Percentiles rank a stretch among this genome's conserved stretches.
Conservation (phyloP, 176 grass and related monocot species). For the Hordeum marinum region DNA sequence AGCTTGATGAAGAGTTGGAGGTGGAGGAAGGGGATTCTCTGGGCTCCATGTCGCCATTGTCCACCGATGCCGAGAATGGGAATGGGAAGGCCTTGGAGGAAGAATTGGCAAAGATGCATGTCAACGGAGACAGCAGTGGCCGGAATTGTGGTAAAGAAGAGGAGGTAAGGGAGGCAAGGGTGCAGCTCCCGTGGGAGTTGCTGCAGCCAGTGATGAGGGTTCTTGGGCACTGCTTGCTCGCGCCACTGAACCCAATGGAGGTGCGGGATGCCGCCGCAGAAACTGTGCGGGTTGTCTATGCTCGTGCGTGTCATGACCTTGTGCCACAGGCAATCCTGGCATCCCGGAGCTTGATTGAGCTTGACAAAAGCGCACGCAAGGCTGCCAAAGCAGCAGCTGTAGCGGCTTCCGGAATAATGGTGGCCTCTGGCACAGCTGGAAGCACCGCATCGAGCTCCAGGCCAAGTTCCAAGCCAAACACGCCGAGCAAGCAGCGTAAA, state of each 20-base stretch:
- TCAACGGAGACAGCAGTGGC: slow-evolving; percentile 29
- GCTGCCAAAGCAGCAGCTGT: slow-evolving; percentile 28
- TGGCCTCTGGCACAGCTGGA: slow-evolving; percentile 24
- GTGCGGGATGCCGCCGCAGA: slow-evolving; percentile 67
- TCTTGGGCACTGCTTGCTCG: slow-evolving; percentile 87
- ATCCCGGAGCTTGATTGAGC: slow-evolving; percentile 82
- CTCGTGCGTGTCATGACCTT: slow-evolving; percentile 80
- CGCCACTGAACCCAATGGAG: slow-evolving; percentile 63
- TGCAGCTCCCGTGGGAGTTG: slow-evolving; percentile 89
- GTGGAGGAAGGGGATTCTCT: slow-evolving; percentile 15
- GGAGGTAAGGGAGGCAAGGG: slow-evolving; percentile 50
- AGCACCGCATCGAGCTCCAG: slow-evolving; percentile 41
- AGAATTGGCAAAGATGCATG: slow-evolving; percentile 16
- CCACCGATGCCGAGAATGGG: slow-evolving; percentile 47
- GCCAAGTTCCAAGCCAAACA: slow-evolving; percentile 76
- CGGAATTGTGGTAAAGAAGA: slow-evolving; percentile 32
- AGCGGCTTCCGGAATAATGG: neutral
- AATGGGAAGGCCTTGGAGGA: slow-evolving; percentile 46
- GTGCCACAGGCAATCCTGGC: slow-evolving; percentile 87
- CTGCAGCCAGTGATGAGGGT: slow-evolving; percentile 91
- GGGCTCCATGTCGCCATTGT: slow-evolving; percentile 38
- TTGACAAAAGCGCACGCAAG: slow-evolving; percentile 75
- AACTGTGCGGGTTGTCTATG: slow-evolving; percentile 78
- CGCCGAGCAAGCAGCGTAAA: slow-evolving; percentile 76
- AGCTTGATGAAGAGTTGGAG: slow-evolving; percentile 55